phyloP scores from a whole-genome alignment of 495 filamentous ascomycete genomes.

The Penicillium tannophilum region DNA sequence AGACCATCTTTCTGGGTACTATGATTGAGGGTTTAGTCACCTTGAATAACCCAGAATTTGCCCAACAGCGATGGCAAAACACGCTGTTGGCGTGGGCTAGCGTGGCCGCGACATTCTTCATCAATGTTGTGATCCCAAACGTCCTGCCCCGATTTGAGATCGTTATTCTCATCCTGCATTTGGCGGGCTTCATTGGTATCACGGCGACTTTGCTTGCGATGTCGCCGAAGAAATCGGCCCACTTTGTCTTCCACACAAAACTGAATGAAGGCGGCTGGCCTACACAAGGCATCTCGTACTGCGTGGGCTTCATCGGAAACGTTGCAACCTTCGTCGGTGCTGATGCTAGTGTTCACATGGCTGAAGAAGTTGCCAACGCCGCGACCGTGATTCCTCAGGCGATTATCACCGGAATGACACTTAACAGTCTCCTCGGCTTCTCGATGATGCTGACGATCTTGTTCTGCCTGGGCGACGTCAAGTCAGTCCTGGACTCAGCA shows the following conservation, averaged over 20 bases:
- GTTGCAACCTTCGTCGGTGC: conserved; percentile 44
- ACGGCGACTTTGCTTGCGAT: conserved; percentile 36
- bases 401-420: conserved; percentile 43
- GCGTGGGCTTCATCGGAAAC: conserved; percentile 45
- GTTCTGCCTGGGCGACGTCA: conserved; percentile 46
- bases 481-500: conserved; percentile 34
- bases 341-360: conserved; percentile 41
- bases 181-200: conserved; percentile 53
- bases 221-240: conserved; percentile 23
- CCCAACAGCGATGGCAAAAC: conserved; percentile 47
- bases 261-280: conserved; percentile 52
- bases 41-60: conserved; percentile 43
- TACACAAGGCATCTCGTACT: conserved; percentile 41
- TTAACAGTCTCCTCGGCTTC: conserved; percentile 50
- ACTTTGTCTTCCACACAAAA: conserved; percentile 43
- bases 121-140: conserved; percentile 44
- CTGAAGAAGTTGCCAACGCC: conserved; percentile 50
- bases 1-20: conserved; percentile 38
- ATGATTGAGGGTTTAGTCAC: conserved; percentile 48
- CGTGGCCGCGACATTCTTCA: conserved; percentile 40
- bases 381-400: conserved; percentile 42
- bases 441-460: conserved; percentile 43
- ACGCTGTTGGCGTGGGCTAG: conserved; percentile 49
- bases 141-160: conserved; percentile 47
- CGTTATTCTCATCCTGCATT: conserved; percentile 45